Base-by-base conservation (phyloP, 2,329 filamentous ascomycete genomes). In the Graphiopsis chlorocephala region DNA sequence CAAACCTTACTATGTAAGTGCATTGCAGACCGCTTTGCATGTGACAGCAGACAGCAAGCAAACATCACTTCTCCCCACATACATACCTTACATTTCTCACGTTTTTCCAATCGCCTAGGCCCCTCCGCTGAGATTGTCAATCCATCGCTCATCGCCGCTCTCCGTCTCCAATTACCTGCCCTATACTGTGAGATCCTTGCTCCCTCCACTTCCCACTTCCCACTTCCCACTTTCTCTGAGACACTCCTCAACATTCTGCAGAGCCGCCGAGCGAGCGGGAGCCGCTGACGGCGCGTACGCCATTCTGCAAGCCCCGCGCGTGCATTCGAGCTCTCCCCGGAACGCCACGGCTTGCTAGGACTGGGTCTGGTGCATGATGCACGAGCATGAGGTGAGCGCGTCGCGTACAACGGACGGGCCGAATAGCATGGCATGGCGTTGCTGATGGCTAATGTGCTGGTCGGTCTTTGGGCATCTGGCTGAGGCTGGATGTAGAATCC, bases 281-380 rank as follows among this genome's bases (percentile, higher is more conserved):
- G 60, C 48, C 60, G 58, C 58, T 61, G 58, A 61, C 58, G 58
- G 58, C 55, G 55, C 55, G 55, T 58, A 35, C 55, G 17, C 55
- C 28, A 55, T 55, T 55, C 28, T 50, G 47, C 47, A 50, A 25
- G 23, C 23, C 25, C 23, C 20, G 47, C 47, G 25, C 47, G 47
- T 29, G 26, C 26, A 53, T n/a, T 29, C 20, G 17, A 28, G 50
- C 50, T 28, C 50, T 53, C 28, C 57, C 45, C 58, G 60, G 60
- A 53, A 62, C 60, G 60, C 60, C 60, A 55, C 60, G 60, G 60
- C 60, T 55, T 55, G 33, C 60, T 45, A 28, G 56, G 20, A n/a
- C 28, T 45, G 48, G 20, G n/a, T n/a, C n/a, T n/a, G n/a, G 42
- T 47, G n/a, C 38, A 45, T 45, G 29, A 38, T 60, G 57, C 57